Evolutionary conservation across 345 rosid species (phyloP), one percentile per base, ranked within the genome.

Genomic region (Eucalyptus pauciflora): DNA sequence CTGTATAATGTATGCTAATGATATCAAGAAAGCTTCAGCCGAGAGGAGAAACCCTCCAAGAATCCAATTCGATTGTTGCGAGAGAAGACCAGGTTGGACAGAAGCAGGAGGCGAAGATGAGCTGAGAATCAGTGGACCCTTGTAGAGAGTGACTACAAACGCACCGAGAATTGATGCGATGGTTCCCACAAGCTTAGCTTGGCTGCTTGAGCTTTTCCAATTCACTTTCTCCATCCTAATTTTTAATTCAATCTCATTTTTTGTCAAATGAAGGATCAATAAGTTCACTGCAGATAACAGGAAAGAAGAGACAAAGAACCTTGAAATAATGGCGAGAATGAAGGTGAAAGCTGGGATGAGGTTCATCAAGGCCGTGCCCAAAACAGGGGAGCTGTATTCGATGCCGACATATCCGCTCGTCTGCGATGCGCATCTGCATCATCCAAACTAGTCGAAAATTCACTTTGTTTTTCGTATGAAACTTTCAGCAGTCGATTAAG

Each of bases 311-410:
- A 85, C 29, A 33, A 25, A 69, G 54, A 85, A 94, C 96, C 96
- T 92, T 92, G 92, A 93, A 85, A 91, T 43, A 86, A 92, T 24
- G 52, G 96, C 95, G 31, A 93, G 90, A n/a, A 94, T 85, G 88
- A 93, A 94, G 90, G 95, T 94, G 79, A 93, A 89, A 83, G 93
- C 94, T 15, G 94, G 95, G 86, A 90, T 64, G 69, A 94, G 94
- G 90, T 93, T 93, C 54, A 94, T 93, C 94, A 94, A 87, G 51
- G 95, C 95, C 31, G 95, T 86, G 20, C 88, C 94, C 50, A 94
- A 92, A 17, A 94, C 92, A 17, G 96, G 94, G 67, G 95, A 93
- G 93, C 95, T 92, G 85, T 91, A 92, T 64, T 91, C 86, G 50
- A 94, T 92, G 52, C 95, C 95, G 56, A 91, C 92, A 86, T 92